A percentile compares a stretch with the other conserved stretches of the same genome.
Conservation (phyloP, 2,329 filamentous ascomycete genomes). For the Diaporthe caulivora region DNA sequence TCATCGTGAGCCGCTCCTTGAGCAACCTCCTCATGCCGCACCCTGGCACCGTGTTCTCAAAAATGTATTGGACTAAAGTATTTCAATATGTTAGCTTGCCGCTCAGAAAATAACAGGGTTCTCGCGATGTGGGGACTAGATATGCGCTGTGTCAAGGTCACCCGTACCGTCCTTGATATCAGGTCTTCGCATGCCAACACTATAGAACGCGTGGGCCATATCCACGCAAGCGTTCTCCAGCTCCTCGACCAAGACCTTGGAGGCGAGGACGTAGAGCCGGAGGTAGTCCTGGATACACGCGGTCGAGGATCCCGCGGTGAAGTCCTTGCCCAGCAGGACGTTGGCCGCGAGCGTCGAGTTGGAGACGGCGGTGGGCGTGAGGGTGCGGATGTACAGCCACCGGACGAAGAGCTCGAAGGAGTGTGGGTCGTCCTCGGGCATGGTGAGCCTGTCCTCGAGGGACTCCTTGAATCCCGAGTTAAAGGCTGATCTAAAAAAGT, state of each 20-base stretch:
- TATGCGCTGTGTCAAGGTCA: neutral
- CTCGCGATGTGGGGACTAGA: neutral
- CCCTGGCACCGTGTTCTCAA: conserved; percentile 32
- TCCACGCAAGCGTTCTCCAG: conserved; percentile 37
- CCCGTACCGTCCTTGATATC: conserved; percentile 34
- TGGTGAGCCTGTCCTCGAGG: conserved; percentile 24
- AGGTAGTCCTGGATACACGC: conserved; percentile 32
- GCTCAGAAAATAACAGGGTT: too few species aligned
- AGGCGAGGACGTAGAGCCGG: conserved; percentile 34
- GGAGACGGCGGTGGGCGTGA: conserved; percentile 21
- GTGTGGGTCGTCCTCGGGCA: conserved; percentile 37
- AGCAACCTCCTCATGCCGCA: conserved; percentile 36
- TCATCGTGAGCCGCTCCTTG: conserved; percentile 35
- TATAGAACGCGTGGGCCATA: conserved; percentile 34
- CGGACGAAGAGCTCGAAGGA: conserved; percentile 39
- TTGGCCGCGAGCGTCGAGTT: neutral
- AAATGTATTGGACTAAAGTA: conserved; percentile 34
- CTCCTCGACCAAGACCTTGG: conserved; percentile 37
- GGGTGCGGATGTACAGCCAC: conserved; percentile 36
- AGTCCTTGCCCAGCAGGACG: conserved; percentile 4
- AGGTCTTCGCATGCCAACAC: conserved; percentile 34
- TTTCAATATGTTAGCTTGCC: neutral
- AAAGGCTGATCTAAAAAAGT: conserved; percentile 37
- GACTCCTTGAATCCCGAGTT: conserved; percentile 38
- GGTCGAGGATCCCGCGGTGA: conserved; percentile 7